Conservation (phyloP, 164 flowering plant genomes). For the Macadamia integrifolia region DNA sequence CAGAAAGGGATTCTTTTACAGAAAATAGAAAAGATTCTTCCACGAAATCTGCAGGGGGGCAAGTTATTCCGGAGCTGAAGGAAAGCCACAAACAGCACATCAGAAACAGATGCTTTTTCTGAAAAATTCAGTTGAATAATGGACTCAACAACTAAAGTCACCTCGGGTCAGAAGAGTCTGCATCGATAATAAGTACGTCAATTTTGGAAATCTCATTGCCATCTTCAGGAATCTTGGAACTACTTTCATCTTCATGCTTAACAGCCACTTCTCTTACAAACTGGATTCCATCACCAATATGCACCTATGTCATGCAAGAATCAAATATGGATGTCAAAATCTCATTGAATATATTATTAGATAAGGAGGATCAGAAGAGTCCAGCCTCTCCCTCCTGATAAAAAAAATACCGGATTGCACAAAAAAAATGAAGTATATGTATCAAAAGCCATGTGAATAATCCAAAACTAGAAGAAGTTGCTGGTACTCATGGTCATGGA, state of each 20-base stretch:
- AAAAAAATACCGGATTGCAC: too few relatives aligned
- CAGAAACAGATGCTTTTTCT: not conserved
- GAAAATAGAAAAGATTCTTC: slow-evolving; percentile 64
- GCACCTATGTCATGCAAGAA: slow-evolving; percentile 42
- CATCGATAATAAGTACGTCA: slow-evolving; percentile 80
- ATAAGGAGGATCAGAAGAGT: too few relatives aligned
- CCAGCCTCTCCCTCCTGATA: too few relatives aligned
- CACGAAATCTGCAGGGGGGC: slow-evolving; percentile 84
- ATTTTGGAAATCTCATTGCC: slow-evolving; percentile 20
- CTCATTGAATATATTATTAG: too few relatives aligned
- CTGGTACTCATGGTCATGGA: not conserved
- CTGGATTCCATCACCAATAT: slow-evolving; percentile 77
- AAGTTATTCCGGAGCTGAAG: slow-evolving; percentile 80
- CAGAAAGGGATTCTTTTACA: slow-evolving; percentile 57
- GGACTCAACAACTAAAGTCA: slow-evolving; percentile 12
- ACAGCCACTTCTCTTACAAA: slow-evolving; percentile 39
- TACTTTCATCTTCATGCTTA: slow-evolving; percentile 21
- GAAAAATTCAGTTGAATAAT: not conserved
- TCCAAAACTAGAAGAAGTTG: not conserved
- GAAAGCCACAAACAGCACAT: not conserved
- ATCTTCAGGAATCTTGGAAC: slow-evolving; percentile 12
- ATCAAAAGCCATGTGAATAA: too few relatives aligned
- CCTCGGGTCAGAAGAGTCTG: slow-evolving; percentile 84
- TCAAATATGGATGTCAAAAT: too few relatives aligned
- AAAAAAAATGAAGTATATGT: too few relatives aligned